Conservation (phyloP, 495 filamentous ascomycete genomes). For the Xanthoparmelia taractica region DNA sequence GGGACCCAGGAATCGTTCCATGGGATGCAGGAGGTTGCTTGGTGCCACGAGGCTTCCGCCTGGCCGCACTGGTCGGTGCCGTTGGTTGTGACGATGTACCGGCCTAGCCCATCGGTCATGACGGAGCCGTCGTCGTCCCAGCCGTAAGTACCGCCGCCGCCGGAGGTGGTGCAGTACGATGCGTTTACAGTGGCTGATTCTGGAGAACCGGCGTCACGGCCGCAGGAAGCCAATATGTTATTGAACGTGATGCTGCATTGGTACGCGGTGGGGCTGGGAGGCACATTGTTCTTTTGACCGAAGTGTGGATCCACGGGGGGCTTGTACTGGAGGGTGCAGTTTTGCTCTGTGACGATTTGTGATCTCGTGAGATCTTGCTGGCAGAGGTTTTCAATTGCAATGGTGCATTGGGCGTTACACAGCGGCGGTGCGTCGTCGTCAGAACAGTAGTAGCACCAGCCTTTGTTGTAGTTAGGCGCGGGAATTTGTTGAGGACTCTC, state of each 20-base stretch:
- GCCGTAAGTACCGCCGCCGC: slow-evolving; percentile 18
- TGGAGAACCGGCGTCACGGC: slow-evolving; percentile 9
- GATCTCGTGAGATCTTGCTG: background rate
- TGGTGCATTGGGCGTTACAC: slow-evolving; percentile 16
- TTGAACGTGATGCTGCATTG: slow-evolving; percentile 7
- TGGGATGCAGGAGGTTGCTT: background rate
- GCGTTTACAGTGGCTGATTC: background rate
- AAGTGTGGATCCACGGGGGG: slow-evolving; percentile 5
- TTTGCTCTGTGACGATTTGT: slow-evolving; percentile 5
- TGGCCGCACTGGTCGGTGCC: slow-evolving; percentile 19
- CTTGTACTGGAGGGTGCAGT: slow-evolving; percentile 16
- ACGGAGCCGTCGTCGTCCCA: slow-evolving; percentile 20
- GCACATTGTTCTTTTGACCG: background rate
- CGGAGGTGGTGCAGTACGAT: slow-evolving; percentile 18
- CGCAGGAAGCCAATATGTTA: slow-evolving; percentile 6
- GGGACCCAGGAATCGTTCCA: slow-evolving; percentile 13
- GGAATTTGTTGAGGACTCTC: background rate
- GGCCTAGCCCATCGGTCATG: slow-evolving; percentile 9
- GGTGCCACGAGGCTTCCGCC: slow-evolving; percentile 7
- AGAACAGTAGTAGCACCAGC: slow-evolving; percentile 20
- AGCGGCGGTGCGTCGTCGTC: slow-evolving; percentile 10
- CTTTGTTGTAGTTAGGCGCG: slow-evolving; percentile 1
- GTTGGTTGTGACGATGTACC: slow-evolving; percentile 13
- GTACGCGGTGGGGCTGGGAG: background rate
- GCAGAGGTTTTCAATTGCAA: slow-evolving; percentile 9